Base-by-base conservation (phyloP, 768 basidiomycete genomes). In the Tricholoma furcatifolium region DNA sequence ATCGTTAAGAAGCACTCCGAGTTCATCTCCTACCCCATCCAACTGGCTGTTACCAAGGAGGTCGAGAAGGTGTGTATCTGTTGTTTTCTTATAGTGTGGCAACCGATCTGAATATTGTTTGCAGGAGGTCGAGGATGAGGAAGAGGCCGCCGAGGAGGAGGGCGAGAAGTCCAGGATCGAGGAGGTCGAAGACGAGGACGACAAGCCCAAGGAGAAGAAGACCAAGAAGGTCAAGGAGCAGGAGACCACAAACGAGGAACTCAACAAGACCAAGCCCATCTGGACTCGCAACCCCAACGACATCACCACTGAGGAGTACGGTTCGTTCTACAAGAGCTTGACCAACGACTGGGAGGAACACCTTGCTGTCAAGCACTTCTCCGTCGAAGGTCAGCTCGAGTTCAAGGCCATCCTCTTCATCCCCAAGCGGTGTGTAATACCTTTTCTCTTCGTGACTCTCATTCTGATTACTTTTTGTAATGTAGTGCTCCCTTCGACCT, bases 1-100 rank as follows among this genome's bases (percentile, higher is more conserved):
- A 92, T 96, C 62, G 96, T 99, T 70, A 98, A 99, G 84, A 98
- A 98, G 81, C 96, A 99, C 82, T 98, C 96, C 66, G 96, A 99
- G 77, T 98, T 98, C 80, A 99, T 98, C 75, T 98, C 95, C 27
- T 98, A 98, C 78, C 97, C 97, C 59, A 99, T 98, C 67, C 95
- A 98, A 70, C 84, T 99, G 59, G 93, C 93, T 45, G 95, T 98
- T 55, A 93, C 92, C 67, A 99, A 99, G 84, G 97, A 98, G 79
- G 91, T 95, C 47, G 97, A 99, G 80, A 98, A 95, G 90, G 96
- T 93, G 56, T 17, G 81, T 69, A 38, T 41, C n/a, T 39, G 36
- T n/a, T 46, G 7, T 45, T 20, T n/a, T n/a, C 42, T 24, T 39
- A 15, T 15, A 12, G 44, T 17, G 43, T 17, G 31, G 34, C 59